These are phyloP conservation scores for Thalia dealbata DNA, from an alignment of 176 grass and related monocot genomes.

Conservation along the genomic window DNA sequence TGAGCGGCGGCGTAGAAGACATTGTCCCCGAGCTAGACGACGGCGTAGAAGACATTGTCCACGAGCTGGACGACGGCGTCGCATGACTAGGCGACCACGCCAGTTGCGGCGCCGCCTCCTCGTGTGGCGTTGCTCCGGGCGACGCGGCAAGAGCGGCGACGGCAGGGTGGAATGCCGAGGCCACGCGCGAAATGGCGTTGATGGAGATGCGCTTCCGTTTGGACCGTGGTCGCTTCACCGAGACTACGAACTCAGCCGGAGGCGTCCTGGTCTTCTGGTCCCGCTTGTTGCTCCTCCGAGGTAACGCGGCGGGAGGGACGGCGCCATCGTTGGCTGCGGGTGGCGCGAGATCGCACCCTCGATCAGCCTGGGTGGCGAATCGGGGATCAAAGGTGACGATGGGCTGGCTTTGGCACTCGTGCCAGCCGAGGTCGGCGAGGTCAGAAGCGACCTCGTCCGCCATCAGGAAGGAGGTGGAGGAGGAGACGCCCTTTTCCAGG, in stretches of 20 bases:
- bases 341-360: not conserved
- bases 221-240: not conserved
- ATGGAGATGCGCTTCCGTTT: slow-evolving; percentile 2
- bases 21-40: too few relatives aligned
- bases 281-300: not conserved
- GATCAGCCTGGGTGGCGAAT: not conserved
- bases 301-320: not conserved
- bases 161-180: not conserved
- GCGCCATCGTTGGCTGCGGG: not conserved
- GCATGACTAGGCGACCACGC: too few relatives aligned
- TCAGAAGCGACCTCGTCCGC: not conserved
- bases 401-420: not conserved
- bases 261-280: not conserved
- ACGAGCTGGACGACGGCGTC: too few relatives aligned
- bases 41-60: too few relatives aligned
- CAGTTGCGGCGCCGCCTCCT: too few relatives aligned
- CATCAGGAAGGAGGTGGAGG: not conserved
- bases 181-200: not conserved
- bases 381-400: not conserved
- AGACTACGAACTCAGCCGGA: not conserved
- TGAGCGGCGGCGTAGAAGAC: too few relatives aligned
- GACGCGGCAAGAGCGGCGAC: not conserved
- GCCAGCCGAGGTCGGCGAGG: slow-evolving; percentile 6
- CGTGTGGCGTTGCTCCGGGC: too few relatives aligned
- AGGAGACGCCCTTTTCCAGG: not conserved